Evolutionary conservation across 1,284 basidiomycete genomes (phyloP).

Genomic region (Gymnopus androsaceus): DNA sequence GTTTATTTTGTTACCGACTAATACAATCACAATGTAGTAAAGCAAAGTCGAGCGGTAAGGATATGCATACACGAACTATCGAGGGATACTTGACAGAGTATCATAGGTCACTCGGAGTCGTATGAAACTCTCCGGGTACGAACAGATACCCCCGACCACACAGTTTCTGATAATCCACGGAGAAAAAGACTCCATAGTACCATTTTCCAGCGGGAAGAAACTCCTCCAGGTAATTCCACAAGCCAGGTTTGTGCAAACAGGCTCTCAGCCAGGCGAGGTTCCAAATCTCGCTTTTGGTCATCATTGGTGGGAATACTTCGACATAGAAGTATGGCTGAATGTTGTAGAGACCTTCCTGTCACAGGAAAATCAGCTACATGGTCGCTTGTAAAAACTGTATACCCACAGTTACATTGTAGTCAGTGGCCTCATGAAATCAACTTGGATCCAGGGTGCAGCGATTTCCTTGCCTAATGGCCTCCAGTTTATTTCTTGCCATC

Average conservation of each 20-base stretch:
- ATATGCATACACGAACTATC: neutral
- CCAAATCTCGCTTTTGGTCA: slow-evolving; percentile 43
- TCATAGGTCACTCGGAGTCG: neutral
- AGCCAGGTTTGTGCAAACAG: slow-evolving; percentile 36
- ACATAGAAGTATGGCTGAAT: slow-evolving; percentile 40
- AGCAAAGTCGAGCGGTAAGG: slow-evolving; percentile 36
- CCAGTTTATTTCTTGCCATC: slow-evolving; percentile 17
- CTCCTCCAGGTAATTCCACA: slow-evolving; percentile 37
- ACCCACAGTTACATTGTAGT: slow-evolving; percentile 35
- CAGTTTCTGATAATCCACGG: slow-evolving; percentile 46
- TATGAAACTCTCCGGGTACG: slow-evolving; percentile 8
- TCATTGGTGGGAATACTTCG: slow-evolving; percentile 50
- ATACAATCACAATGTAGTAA: slow-evolving; percentile 32
- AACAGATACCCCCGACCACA: slow-evolving; percentile 28
- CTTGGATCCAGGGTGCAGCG: slow-evolving; percentile 46
- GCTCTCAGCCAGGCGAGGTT: slow-evolving; percentile 37
- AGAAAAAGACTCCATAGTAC: slow-evolving; percentile 39
- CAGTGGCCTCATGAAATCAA: slow-evolving; percentile 49
- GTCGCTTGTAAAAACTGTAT: neutral
- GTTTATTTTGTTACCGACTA: too few species aligned
- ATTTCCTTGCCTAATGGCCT: slow-evolving; percentile 17
- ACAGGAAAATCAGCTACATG: neutral
- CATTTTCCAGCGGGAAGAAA: slow-evolving; percentile 30
- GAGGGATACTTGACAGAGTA: too few species aligned
- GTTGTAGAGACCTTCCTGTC: slow-evolving; percentile 32